Percentiles rank a stretch among this genome's conserved stretches.
Evolutionary conservation across 495 filamentous ascomycete species (phyloP).

Genomic region (Amniculicola lignicola): DNA sequence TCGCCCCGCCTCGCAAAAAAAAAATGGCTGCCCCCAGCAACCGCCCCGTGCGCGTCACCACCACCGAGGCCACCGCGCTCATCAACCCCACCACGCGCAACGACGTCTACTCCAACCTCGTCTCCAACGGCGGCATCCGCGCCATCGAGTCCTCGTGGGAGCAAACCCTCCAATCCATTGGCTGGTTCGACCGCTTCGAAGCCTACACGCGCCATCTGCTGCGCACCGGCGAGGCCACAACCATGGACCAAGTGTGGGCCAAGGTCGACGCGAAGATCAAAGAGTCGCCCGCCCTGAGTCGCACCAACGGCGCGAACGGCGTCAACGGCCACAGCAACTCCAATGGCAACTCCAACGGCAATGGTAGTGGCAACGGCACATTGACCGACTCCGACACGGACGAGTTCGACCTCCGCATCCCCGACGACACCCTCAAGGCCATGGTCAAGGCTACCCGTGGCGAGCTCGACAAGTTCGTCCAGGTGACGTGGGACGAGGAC

Average conservation of each 20-base stretch:
- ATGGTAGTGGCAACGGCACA: slow-evolving; percentile 9
- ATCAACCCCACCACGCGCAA: slow-evolving; percentile 25
- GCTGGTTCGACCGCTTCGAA: slow-evolving; percentile 34
- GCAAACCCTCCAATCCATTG: slow-evolving; percentile 30
- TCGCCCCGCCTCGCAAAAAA: too few relatives aligned
- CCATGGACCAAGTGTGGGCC: slow-evolving; percentile 33
- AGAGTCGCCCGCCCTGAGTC: neutral
- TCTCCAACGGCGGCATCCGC: slow-evolving; percentile 26
- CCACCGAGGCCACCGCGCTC: neutral
- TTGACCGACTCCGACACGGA: slow-evolving; percentile 5
- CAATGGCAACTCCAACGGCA: slow-evolving; percentile 12
- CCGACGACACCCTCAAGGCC: slow-evolving; percentile 31
- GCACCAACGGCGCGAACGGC: slow-evolving; percentile 16
- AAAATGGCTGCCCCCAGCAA: slow-evolving; percentile 1
- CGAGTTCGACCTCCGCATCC: slow-evolving; percentile 30
- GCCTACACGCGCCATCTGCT: slow-evolving; percentile 33
- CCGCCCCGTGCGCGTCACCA: slow-evolving; percentile 19
- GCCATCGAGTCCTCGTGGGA: slow-evolving; percentile 33
- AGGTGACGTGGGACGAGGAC: too few relatives aligned
- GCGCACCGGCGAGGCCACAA: slow-evolving; percentile 37
- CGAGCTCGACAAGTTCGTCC: slow-evolving; percentile 38
- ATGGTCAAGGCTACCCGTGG: slow-evolving; percentile 29
- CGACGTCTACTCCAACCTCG: slow-evolving; percentile 31
- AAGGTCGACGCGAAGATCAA: slow-evolving; percentile 26
- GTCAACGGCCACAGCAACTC: slow-evolving; percentile 5